Conservation (phyloP, 23 red algal genomes). For the Agarophyton chilense region DNA sequence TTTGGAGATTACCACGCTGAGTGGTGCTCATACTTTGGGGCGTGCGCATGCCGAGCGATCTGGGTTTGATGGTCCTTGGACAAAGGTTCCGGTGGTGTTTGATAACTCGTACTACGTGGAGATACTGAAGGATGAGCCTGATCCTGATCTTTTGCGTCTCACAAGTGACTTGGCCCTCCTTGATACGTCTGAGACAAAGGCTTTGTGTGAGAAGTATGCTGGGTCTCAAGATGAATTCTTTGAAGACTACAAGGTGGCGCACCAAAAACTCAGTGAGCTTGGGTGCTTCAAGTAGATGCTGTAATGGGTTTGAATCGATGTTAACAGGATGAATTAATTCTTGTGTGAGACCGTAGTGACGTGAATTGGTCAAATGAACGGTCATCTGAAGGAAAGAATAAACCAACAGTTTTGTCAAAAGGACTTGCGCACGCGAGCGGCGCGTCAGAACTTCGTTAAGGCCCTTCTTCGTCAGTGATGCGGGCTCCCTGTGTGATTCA, state of each 20-base stretch:
- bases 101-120: conserved; percentile 96
- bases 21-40: conserved; percentile 94
- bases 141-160: conserved; percentile 84
- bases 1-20: conserved; percentile 86
- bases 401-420: too few species aligned
- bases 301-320: too few species aligned
- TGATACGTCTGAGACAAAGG: conserved; percentile 74
- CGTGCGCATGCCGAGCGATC: conserved; percentile 79
- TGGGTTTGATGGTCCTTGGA: conserved; percentile 92
- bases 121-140: conserved; percentile 85
- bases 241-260: conserved; percentile 87
- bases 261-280: conserved; percentile 95
- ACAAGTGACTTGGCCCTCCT: conserved; percentile 85
- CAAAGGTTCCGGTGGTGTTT: conserved; percentile 80
- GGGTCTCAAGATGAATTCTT: conserved; percentile 85
- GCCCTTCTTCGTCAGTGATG: too few species aligned
- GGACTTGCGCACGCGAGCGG: too few species aligned
- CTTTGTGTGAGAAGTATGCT: conserved; percentile 88
- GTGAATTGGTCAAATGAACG: too few species aligned
- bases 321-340: too few species aligned
- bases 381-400: too few species aligned
- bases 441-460: too few species aligned
- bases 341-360: too few species aligned
- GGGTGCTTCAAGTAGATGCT: conserved; percentile 56
- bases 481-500: too few species aligned